Base-by-base conservation (phyloP, 345 rosid species). In the Chamaenerion angustifolium region DNA sequence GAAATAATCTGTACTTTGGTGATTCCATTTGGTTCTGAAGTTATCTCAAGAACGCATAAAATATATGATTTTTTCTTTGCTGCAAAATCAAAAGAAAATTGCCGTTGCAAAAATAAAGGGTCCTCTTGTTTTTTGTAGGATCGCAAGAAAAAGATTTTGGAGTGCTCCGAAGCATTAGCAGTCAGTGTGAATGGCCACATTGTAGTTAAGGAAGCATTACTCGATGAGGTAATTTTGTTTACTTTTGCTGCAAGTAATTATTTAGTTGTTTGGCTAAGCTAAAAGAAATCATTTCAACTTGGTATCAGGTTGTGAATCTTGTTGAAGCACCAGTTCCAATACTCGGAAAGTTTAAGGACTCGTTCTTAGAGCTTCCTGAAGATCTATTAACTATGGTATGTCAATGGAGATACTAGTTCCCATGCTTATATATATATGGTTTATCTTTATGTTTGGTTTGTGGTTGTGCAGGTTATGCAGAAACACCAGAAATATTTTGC, bases 401-500 rank as follows among this genome's bases (percentile, higher is more conserved):
- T 31, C 37, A 31, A 31, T 31, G 37, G 37, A 31, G 37, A 31
- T 3, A 8, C 37, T 31, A 31, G 6, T 31, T n/a, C n/a, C n/a
- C n/a, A n/a, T 21, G 25, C 25, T 21, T 21, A 21, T 2, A 21
- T 4, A 2, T 2, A 21, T 21, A 21, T 21, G 25, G 15, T n/a
- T 25, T 27, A 51, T 51, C 54, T 51, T 12, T 31, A 13, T 51
- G 13, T 40, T 31, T 2, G 4, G 13, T 40, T 31, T 31, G 37
- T 31, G 37, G 8, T 8, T 44, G 48, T 70, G 50, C 79, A 85
- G 97, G 97, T 89, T 49, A 85, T 89, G 97, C 89, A 79, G 74
- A 85, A 89, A 73, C 95, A 89, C 64, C 97, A 89, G 73, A 89
- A 85, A 68, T 89, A 85, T 72, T 80, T 89, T 59, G 76, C 95